Evolutionary conservation across 495 filamentous ascomycete genomes (phyloP).

Genomic region (Penicillium flavigenum): DNA sequence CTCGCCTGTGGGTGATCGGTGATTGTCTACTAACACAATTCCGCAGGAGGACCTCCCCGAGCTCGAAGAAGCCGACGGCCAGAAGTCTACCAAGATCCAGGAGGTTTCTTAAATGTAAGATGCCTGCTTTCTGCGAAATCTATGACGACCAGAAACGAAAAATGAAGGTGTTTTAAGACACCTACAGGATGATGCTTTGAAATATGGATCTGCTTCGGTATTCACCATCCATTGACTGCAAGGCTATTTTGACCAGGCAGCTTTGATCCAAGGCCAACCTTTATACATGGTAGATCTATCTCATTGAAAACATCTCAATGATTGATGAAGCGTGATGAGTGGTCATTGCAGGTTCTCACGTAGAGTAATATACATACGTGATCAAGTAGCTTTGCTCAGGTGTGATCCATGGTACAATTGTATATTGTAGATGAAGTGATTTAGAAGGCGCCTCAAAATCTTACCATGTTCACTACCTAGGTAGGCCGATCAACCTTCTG

Average conservation of each 20-base stretch:
- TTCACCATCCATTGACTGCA: slow-evolving; percentile 18
- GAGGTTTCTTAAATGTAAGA: slow-evolving; percentile 51
- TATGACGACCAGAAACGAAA: slow-evolving; percentile 34
- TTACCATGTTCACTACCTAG: no score
- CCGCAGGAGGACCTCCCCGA: slow-evolving; percentile 64
- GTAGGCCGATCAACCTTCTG: neutral
- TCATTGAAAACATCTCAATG: slow-evolving; percentile 11
- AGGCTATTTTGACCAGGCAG: slow-evolving; percentile 9
- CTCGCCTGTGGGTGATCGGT: slow-evolving; percentile 40
- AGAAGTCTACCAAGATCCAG: slow-evolving; percentile 55
- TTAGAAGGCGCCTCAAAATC: neutral
- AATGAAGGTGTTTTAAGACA: slow-evolving; percentile 21
- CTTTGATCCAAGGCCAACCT: neutral
- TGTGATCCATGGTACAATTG: neutral
- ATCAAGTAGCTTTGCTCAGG: neutral
- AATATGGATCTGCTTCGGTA: slow-evolving; percentile 24
- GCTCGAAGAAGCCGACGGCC: slow-evolving; percentile 49
- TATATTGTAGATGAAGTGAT: neutral
- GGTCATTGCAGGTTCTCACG: neutral
- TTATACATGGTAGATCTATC: slow-evolving; percentile 4
- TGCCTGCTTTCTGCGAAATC: slow-evolving; percentile 22
- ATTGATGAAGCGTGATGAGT: slow-evolving; percentile 13
- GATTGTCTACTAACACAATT: slow-evolving; percentile 38
- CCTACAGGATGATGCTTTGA: slow-evolving; percentile 15
- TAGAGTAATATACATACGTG: neutral